Evolutionary conservation across 2,329 filamentous ascomycete genomes (phyloP), one percentile per base, ranked within the genome.

Genomic region (Penicillium sp.): DNA sequence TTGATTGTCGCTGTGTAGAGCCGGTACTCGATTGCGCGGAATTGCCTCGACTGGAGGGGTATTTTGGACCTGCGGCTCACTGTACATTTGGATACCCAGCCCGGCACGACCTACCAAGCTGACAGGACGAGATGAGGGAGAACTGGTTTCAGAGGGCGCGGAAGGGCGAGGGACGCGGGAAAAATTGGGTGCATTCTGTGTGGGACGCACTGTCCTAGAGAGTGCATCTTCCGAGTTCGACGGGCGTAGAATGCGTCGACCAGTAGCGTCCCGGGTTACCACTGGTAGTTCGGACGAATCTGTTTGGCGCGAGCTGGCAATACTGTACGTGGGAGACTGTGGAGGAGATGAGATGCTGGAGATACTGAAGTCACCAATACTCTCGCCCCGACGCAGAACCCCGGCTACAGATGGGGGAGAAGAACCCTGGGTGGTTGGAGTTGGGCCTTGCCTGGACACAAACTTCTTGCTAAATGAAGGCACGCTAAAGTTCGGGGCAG

Each of bases 401-500:
- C 45, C 48, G 6, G 37, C 33, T 10, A 35, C 33, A 28, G 47
- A 47, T 13, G 53, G 29, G 14, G 50, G 43, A 10, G 49, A 50
- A 21, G 51, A 48, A 18, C 38, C 27, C 11, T 57, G 48, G 19
- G 31, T 41, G 21, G 28, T 42, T 10, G 33, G 41, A 19, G 18
- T 42, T 7, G 43, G 43, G 2, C 48, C 48, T 7, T 43, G 48
- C 26, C 53, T 48, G 10, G 58, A 43, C 3, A 55, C 51, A 27
- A 65, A 67, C 41, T 64, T 61, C 51, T 59, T 64, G 54, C 64
- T 69, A 38, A 68, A 67, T 1, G 59, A 59, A 3, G 67, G 67
- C 11, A 69, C 60, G 40, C 68, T 69, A 33, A 69, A 69, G 38
- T 70, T 70, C 3, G 65, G 67, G 3, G 65, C 57, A 16, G 63